These are phyloP conservation scores for Alternaria brassicae DNA, from an alignment of 2,329 filamentous ascomycete genomes.

Conservation along the genomic window DNA sequence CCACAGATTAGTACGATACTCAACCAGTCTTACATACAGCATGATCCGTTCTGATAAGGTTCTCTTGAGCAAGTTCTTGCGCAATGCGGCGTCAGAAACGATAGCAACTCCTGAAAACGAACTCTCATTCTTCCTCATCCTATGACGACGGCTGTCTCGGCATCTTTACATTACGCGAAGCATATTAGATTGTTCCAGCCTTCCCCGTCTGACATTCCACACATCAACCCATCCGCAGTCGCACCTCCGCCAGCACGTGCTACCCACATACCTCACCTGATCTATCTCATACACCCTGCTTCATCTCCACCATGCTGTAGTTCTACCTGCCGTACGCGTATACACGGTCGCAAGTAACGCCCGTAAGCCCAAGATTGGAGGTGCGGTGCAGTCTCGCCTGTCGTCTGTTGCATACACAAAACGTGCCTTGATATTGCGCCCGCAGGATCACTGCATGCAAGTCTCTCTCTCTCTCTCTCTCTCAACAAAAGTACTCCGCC, in stretches of 20 bases:
- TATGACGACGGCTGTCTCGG: constrained; percentile 14
- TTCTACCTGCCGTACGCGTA: constrained; percentile 3
- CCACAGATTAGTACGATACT: constrained; percentile 1
- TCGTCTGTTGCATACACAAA: constrained; percentile 12
- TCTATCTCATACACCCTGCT: neutral
- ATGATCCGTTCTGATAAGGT: neutral
- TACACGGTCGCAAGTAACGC: neutral
- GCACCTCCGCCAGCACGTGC: constrained; percentile 1
- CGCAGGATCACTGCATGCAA: constrained; percentile 26
- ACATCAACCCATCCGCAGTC: constrained; percentile 1
- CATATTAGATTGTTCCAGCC: constrained; percentile 6
- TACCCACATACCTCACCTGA: constrained; percentile 2
- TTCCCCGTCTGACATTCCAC: constrained; percentile 4
- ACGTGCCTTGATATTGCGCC: constrained; percentile 29
- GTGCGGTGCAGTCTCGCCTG: constrained; percentile 4
- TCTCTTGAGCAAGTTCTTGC: neutral
- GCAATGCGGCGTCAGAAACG: neutral
- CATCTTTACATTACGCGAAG: constrained; percentile 8
- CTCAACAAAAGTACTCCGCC: constrained; percentile 30
- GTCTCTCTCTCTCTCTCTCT: constrained; percentile 8
- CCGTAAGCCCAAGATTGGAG: constrained; percentile 1
- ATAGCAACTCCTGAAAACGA: neutral
- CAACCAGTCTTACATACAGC: neutral
- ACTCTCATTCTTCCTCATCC: neutral
- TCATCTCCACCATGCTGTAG: neutral